Evolutionary conservation across 345 rosid species (phyloP), one percentile per base, ranked within the genome.

Genomic region (Turnera subulata): DNA sequence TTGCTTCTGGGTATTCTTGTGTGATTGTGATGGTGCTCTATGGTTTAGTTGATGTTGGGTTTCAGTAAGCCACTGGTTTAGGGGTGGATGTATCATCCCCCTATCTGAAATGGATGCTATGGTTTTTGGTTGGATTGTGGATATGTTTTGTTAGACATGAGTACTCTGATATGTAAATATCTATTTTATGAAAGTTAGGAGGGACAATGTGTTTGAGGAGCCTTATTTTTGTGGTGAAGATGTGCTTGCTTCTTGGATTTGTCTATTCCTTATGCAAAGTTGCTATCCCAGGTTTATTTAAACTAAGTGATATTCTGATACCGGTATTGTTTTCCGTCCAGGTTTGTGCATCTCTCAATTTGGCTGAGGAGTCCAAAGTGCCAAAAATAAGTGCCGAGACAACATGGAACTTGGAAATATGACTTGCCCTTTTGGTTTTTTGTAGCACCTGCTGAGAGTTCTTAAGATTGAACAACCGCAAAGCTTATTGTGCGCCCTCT

Each of bases 381-480:
- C 94, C 96, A 6, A 89, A 82, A 56, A 24, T 84, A 58, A 84
- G 59, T 10, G 96, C 91, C 8, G 96, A 89, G 77, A 84, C 72
- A 5, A 80, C 83, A 10, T 89, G 94, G 96, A 76, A 81, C 73
- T 72, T 89, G 35, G 91, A 86, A 53, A 71, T 89, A 73, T 85
- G 65, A 69, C 42, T 14, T 14, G 22, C 3, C n/a, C 4, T 55
- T 64, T 49, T 57, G n/a, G 8, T 8, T 29, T 8, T 29, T 3
- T 29, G 5, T 29, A 29, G 35, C 35, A 25, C 53, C 6, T 11
- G 45, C 35, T 43, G 8, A 56, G 24, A 69, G 64, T 25, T 63
- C 45, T 26, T 42, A 55, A 48, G 40, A n/a, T 52, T 70, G 53
- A 58, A 63, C 25, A 18, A 39, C 61, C 56, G 6, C 21, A 26